Evolutionary conservation across 164 flowering plant species (phyloP).

Genomic region (Protea cynaroides): DNA sequence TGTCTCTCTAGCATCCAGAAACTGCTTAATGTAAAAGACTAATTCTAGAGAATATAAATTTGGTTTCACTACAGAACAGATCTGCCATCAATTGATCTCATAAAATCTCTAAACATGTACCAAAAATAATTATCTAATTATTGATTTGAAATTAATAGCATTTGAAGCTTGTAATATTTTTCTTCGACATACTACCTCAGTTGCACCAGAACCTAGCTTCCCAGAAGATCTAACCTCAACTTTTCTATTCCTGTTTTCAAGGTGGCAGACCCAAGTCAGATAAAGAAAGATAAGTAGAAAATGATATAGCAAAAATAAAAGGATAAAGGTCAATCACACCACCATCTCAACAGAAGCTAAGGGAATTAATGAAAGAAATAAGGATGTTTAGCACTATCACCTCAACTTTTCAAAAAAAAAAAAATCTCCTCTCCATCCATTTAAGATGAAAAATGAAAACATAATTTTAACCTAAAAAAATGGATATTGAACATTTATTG

Average conservation of each 20-base stretch:
- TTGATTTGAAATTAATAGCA: not conserved
- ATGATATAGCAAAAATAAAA: not conserved
- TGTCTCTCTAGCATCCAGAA: too few species aligned
- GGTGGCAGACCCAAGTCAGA: not conserved
- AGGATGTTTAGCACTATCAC: not conserved
- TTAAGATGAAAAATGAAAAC: not conserved
- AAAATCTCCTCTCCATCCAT: not conserved
- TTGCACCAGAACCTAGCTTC: conserved; percentile 61
- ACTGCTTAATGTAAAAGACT: too few species aligned
- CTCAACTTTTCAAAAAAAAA: conserved; percentile 1
- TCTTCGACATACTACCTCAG: conserved; percentile 55
- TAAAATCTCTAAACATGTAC: not conserved
- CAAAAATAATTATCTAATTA: too few species aligned
- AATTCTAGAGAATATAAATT: not conserved
- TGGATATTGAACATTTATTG: not conserved
- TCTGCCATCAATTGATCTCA: not conserved
- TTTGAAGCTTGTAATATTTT: not conserved
- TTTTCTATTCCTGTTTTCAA: conserved; percentile 54
- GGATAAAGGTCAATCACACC: not conserved
- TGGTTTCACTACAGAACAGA: not conserved
- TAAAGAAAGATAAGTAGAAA: not conserved
- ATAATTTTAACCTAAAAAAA: not conserved
- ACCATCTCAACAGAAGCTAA: not conserved
- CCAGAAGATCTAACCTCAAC: conserved; percentile 63
- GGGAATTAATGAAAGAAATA: not conserved